Evolutionary conservation across 306 rosid species (phyloP), one percentile per base, ranked within the genome.

Genomic region (Cicer arietinum): DNA sequence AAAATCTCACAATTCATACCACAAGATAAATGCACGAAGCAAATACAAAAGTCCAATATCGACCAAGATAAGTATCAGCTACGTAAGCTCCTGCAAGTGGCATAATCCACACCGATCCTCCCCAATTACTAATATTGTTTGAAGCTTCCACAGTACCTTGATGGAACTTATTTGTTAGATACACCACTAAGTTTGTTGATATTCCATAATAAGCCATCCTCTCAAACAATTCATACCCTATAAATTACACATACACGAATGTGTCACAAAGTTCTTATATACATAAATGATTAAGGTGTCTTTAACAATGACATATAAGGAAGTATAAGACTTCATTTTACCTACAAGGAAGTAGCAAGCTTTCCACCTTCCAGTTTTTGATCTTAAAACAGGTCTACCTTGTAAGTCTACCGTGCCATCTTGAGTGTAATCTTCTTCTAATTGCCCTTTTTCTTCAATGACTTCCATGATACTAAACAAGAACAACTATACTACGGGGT

Each of bases 141-240:
- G 96, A 52, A 42, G 97, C 71, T 17, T 79, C 56, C 5, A 91
- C 98, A 10, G 89, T 89, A 10, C 90, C 93, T 82, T 93, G 81
- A 71, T 89, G 96, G 4, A 91, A 89, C 83, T 85, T 71, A 2
- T 0, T 71, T 12, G 92, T 82, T 67, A 93, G 69, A 82, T 89
- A 93, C 10, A 89, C 5, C 72, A 90, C 95, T 13, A 89, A 70
- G 74, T 89, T 93, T 57, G 95, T 12, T 77, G 90, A 22, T 20
- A 93, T 86, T 54, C 98, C 97, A 35, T 88, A 83, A 74, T 82
- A 85, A 68, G 98, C 93, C 97, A 93, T 93, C 85, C 98, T 90
- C 81, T 93, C 95, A 83, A 93, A 86, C 63, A 89, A 75, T 78
- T 89, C 94, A 74, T 87, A 87, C 67, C 82, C 96, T 89, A 42